phyloP scores from a whole-genome alignment of 129 eudicot species.

The Gnaphalium uliginosum region DNA sequence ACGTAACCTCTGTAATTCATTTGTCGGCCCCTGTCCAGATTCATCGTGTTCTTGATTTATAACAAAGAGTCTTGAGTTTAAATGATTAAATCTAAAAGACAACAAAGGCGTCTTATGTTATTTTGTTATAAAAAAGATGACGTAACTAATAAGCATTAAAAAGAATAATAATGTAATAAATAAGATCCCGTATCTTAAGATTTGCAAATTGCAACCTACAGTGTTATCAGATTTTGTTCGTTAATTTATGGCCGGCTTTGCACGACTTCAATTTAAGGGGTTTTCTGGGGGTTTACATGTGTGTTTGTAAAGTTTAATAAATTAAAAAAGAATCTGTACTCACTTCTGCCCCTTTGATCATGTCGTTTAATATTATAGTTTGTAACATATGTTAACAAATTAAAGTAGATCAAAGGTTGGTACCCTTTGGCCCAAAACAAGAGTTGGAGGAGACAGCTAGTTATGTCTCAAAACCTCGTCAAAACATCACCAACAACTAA shows the following conservation, averaged over 20 bases:
- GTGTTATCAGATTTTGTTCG: conserved; percentile 43
- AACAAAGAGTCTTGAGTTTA: no score
- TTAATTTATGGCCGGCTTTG: conserved; percentile 49
- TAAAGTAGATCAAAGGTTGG: conserved; percentile 6
- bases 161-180: background rate
- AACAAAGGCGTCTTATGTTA: no score
- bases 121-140: no score
- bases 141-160: no score
- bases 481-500: conserved; percentile 15
- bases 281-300: conserved; percentile 13
- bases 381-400: background rate
- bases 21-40: no score
- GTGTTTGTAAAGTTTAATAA: conserved; percentile 15
- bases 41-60: no score
- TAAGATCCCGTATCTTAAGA: conserved; percentile 40
- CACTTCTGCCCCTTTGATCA: conserved; percentile 1
- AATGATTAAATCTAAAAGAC: no score
- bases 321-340: conserved; percentile 12
- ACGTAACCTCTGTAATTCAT: no score
- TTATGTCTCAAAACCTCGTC: conserved; percentile 26
- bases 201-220: conserved; percentile 30
- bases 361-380: background rate
- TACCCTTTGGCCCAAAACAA: conserved; percentile 35
- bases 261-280: conserved; percentile 31
- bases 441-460: conserved; percentile 37